Evolutionary conservation across 108 stramenopile species (phyloP), one percentile per base, ranked within the genome.

Genomic region (Skeletonema grethae): DNA sequence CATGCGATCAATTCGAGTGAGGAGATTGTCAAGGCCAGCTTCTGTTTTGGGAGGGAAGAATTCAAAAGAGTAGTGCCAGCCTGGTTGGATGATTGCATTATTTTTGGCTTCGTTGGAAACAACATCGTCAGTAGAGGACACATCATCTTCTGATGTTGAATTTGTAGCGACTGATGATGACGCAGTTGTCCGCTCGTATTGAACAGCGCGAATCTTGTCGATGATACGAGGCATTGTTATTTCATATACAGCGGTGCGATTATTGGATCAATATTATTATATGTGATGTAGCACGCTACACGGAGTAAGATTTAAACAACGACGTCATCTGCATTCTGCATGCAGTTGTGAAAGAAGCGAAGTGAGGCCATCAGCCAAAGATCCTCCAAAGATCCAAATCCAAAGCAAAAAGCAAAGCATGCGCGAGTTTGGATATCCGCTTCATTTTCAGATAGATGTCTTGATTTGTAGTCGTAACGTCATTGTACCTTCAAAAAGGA

Each of bases 31-130:
- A 28, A 96, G 82, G 18, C 97, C 98, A 12, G 94, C 89, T 35
- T 95, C 92, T 13, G 94, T 97, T 81, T 93, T 95, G 58, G 98
- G 98, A 30, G 98, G 98, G 67, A 98, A 98, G 76, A 93, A 97
- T 67, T 98, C 98, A 61, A 98, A 97, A 28, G 95, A 96, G 80
- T 93, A 97, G 73, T 90, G 96, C 73, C 66, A 83, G 63, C 48
- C 48, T 10, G 65, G 48, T 24, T 56, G 70, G 45, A 63, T 16
- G 0, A 43, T 57, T 8, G 24, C 11, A 39, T 29, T 32, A 39
- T 29, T 32, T 32, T 16, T 55, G 30, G 32, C 32, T 34, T 34
- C 32, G 32, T 34, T 34, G 32, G 32, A 34, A 34, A 7, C 32
- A 34, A 28, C 28, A 67, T 43, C 45, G 32, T 67, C 35, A 38